phyloP scores from a whole-genome alignment of 805 yeast species.

The Nakazawaea holstii region DNA sequence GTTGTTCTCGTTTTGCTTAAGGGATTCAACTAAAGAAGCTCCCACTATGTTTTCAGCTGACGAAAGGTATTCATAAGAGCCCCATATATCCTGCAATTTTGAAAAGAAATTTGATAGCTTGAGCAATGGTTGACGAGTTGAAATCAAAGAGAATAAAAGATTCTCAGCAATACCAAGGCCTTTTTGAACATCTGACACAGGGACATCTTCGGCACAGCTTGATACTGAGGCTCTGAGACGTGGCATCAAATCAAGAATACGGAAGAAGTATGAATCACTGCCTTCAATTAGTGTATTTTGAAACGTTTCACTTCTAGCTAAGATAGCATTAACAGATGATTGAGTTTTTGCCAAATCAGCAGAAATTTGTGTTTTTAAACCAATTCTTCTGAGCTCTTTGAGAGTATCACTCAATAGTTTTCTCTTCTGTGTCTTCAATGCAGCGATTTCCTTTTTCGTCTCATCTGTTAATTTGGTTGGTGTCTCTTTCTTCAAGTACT shows the following conservation, averaged over 20 bases:
- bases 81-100: constrained; percentile 3
- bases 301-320: constrained; percentile 50
- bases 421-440: constrained; percentile 76
- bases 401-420: constrained; percentile 73
- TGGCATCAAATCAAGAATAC: constrained; percentile 76
- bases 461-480: constrained; percentile 69
- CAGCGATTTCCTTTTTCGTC: constrained; percentile 62
- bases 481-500: constrained; percentile 65
- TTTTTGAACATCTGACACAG: constrained; percentile 65
- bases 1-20: neutral
- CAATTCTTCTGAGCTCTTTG: constrained; percentile 69
- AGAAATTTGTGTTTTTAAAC: constrained; percentile 62
- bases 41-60: neutral
- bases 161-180: constrained; percentile 78
- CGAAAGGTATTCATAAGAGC: neutral
- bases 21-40: neutral
- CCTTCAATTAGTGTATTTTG: constrained; percentile 30
- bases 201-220: constrained; percentile 65
- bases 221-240: constrained; percentile 63
- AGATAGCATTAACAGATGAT: constrained; percentile 54
- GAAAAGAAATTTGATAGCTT: constrained; percentile 20
- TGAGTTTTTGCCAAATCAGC: constrained; percentile 62
- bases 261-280: constrained; percentile 53
- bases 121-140: constrained; percentile 43
- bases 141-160: constrained; percentile 51